Conservation (phyloP, 352 stramenopile genomes). For the Phytophthora idaei region DNA sequence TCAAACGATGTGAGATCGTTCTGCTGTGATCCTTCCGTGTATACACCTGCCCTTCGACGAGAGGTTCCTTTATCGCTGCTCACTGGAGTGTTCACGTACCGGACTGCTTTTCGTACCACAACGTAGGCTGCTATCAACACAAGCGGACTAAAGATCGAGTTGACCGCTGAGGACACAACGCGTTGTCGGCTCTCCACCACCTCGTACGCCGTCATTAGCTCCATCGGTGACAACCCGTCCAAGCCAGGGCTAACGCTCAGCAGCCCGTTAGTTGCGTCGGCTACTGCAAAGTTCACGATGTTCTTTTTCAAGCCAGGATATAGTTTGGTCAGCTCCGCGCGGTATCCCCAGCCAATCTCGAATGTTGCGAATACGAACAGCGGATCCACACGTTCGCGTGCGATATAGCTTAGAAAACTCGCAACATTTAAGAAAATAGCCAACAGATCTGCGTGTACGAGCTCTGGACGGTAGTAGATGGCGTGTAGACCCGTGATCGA, state of each 20-base stretch:
- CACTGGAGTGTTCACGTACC: background rate
- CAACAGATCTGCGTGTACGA: constrained; percentile 43
- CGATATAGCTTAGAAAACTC: constrained; percentile 23
- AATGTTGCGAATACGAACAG: constrained; percentile 32
- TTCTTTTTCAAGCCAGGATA: constrained; percentile 17
- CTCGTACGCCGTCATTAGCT: constrained; percentile 28
- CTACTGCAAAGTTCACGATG: constrained; percentile 16
- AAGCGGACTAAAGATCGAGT: constrained; percentile 30
- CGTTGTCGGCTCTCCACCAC: constrained; percentile 5
- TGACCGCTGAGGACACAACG: constrained; percentile 21
- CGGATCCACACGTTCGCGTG: constrained; percentile 35
- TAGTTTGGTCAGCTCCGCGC: constrained; percentile 20
- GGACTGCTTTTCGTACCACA: constrained; percentile 18
- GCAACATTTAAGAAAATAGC: constrained; percentile 35
- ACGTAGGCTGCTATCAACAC: constrained; percentile 29
- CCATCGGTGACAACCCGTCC: constrained; percentile 24
- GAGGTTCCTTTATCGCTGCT: background rate
- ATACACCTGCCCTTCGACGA: constrained; percentile 8
- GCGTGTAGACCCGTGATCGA: constrained; percentile 17
- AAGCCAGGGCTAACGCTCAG: constrained; percentile 15
- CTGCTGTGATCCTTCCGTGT: constrained; percentile 9
- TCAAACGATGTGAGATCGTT: constrained; percentile 31
- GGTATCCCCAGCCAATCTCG: constrained; percentile 26
- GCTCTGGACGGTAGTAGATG: constrained; percentile 34
- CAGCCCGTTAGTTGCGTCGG: constrained; percentile 8